Percentiles rank a stretch among this genome's conserved stretches.
These are phyloP conservation scores for Plasmodium adleri DNA, from an alignment of 169 alveolate genomes.

Conservation along the genomic window DNA sequence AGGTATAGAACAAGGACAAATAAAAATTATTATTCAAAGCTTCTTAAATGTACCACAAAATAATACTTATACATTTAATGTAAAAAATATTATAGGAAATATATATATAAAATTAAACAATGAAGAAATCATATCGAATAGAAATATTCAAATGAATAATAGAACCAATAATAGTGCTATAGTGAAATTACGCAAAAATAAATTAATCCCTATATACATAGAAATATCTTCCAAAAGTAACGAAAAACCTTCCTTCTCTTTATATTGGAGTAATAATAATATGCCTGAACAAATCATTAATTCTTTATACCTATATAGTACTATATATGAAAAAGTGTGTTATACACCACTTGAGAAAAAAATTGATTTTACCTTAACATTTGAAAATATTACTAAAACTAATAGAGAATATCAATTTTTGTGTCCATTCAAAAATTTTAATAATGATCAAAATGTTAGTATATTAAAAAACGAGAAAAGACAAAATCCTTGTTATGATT, in stretches of 20 bases:
- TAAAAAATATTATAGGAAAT: constrained; percentile 38
- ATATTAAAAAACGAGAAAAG: neutral
- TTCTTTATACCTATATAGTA: constrained; percentile 56
- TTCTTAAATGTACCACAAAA: constrained; percentile 43
- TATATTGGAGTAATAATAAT: constrained; percentile 54
- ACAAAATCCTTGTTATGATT: constrained; percentile 9
- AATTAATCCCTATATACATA: constrained; percentile 39
- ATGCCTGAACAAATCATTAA: constrained; percentile 58
- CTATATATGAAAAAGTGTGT: constrained; percentile 60
- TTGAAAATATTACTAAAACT: constrained; percentile 30
- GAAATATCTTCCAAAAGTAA: constrained; percentile 43
- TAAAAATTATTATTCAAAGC: constrained; percentile 63
- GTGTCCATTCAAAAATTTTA: constrained; percentile 45
- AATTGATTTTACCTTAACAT: constrained; percentile 41
- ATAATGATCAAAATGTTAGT: neutral
- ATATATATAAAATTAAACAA: constrained; percentile 42
- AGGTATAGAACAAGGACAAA: constrained; percentile 57
- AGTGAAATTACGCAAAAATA: constrained; percentile 28
- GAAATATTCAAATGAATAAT: constrained; percentile 6
- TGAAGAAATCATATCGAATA: constrained; percentile 52
- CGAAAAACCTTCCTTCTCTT: constrained; percentile 42
- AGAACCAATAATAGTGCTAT: constrained; percentile 19
- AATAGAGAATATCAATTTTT: constrained; percentile 53
- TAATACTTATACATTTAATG: constrained; percentile 39
- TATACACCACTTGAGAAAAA: constrained; percentile 43